Evolutionary conservation across 2,329 filamentous ascomycete genomes (phyloP).

Genomic region (Botrytis paeoniae): DNA sequence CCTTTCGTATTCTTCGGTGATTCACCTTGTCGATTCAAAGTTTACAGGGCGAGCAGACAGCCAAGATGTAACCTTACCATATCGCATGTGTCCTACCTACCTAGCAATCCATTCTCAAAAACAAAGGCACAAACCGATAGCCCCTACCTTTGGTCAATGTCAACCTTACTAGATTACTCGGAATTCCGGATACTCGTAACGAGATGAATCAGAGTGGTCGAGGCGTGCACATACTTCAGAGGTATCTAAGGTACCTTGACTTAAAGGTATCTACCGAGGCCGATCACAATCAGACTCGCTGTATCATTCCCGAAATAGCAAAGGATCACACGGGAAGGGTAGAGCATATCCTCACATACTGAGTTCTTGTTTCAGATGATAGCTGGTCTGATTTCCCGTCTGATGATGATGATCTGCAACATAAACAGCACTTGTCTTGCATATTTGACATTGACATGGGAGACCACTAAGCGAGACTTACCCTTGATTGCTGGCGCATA

Average conservation of each 20-base stretch:
- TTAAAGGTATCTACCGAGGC: neutral
- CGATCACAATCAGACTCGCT: conserved; percentile 14
- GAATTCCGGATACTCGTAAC: neutral
- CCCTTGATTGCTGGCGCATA: conserved; percentile 2
- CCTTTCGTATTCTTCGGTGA: neutral
- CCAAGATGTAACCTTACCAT: neutral
- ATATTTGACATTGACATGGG: neutral
- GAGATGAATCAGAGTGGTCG: conserved; percentile 6
- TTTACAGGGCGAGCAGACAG: neutral
- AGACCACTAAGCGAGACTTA: neutral
- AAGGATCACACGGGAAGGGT: neutral
- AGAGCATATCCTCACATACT: conserved; percentile 5
- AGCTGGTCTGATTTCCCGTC: neutral
- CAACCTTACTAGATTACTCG: conserved; percentile 2
- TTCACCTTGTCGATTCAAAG: neutral
- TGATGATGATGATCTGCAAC: conserved; percentile 13
- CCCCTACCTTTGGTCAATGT: neutral
- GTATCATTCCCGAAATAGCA: neutral
- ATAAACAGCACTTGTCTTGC: neutral
- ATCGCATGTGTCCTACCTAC: neutral
- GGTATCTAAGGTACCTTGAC: neutral
- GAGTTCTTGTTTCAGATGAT: conserved; percentile 10
- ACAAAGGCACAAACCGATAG: neutral
- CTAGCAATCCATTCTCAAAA: neutral
- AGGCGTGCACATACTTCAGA: conserved; percentile 10